phyloP scores from a whole-genome alignment of 495 filamentous ascomycete species.

The Tuber melanosporum region DNA sequence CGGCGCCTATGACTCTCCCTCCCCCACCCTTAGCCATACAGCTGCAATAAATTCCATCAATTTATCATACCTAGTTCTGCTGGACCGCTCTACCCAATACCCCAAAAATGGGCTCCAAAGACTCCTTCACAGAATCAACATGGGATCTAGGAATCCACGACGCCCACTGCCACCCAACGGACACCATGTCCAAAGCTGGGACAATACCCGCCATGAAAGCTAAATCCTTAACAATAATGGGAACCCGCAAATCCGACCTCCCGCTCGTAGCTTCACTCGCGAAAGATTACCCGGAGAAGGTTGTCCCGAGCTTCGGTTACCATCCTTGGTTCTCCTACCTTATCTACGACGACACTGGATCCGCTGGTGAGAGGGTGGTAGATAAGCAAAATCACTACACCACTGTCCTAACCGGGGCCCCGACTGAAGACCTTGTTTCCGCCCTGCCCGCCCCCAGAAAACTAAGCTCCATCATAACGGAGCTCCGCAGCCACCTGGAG shows the following conservation, averaged over 20 bases:
- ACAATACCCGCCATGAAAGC: constrained; percentile 71
- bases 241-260: constrained; percentile 81
- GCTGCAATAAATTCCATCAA: background rate
- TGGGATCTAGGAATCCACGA: constrained; percentile 84
- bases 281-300: constrained; percentile 44
- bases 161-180: constrained; percentile 97
- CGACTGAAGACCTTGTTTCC: constrained; percentile 59
- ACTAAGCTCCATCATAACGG: constrained; percentile 58
- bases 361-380: constrained; percentile 24
- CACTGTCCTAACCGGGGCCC: constrained; percentile 56
- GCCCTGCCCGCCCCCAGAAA: constrained; percentile 64
- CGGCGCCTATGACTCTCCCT: background rate
- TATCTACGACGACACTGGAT: constrained; percentile 58
- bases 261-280: constrained; percentile 68
- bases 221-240: constrained; percentile 74
- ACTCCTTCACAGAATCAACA: constrained; percentile 38
- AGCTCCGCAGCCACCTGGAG: constrained; percentile 59
- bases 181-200: constrained; percentile 70
- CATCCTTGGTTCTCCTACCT: constrained; percentile 98
- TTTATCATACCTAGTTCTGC: background rate
- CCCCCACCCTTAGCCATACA: background rate
- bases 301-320: constrained; percentile 92
- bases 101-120: background rate
- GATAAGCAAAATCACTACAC: constrained; percentile 66
- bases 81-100: background rate